phyloP scores from a whole-genome alignment of 2,329 filamentous ascomycete species.

The Botrytis pseudocinerea region DNA sequence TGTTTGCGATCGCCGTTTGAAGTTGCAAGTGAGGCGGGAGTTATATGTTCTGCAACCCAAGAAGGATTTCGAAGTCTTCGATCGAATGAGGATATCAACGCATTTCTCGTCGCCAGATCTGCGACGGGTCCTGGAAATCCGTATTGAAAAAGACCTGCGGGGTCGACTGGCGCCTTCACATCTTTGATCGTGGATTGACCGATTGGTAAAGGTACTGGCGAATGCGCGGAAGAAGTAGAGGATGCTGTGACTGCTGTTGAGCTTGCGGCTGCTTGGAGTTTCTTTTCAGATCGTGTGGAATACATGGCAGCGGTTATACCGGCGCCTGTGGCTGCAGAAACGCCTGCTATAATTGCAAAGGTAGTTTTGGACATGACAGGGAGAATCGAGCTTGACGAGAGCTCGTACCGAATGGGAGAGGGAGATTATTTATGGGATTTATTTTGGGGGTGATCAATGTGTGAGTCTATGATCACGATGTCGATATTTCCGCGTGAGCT shows the following conservation, averaged over 20 bases:
- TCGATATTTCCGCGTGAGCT: conserved; percentile 23
- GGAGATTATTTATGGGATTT: conserved; percentile 17
- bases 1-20: conserved; percentile 81
- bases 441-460: background rate
- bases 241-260: conserved; percentile 33
- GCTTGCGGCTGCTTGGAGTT: conserved; percentile 41
- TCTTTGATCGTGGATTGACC: conserved; percentile 36
- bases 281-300: conserved; percentile 55
- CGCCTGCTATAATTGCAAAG: conserved; percentile 71
- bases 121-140: conserved; percentile 89
- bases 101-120: conserved; percentile 75
- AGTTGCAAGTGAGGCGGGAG: conserved; percentile 73
- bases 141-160: conserved; percentile 76
- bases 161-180: conserved; percentile 62
- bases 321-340: conserved; percentile 75
- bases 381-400: conserved; percentile 18
- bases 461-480: conserved; percentile 22
- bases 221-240: conserved; percentile 36
- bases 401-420: conserved; percentile 17
- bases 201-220: conserved; percentile 34
- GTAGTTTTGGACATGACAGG: conserved; percentile 73
- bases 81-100: conserved; percentile 86
- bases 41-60: conserved; percentile 98
- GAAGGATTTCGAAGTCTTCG: conserved; percentile 86
- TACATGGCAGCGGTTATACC: conserved; percentile 70